Evolutionary conservation across 352 stramenopile species (phyloP).

Genomic region (Phytophthora tentaculata): DNA sequence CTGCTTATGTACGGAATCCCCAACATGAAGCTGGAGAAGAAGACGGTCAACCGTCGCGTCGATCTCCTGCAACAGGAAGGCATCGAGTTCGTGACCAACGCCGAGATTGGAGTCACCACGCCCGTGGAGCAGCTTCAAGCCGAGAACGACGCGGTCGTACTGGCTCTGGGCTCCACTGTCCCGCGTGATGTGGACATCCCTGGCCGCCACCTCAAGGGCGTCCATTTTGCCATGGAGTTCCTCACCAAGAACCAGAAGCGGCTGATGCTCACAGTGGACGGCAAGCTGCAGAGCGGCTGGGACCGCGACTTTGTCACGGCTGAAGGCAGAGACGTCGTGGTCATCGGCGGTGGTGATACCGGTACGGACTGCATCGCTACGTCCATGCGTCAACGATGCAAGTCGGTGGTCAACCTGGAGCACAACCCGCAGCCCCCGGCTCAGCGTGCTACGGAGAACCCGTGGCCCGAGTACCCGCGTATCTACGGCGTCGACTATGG

Average conservation of each 20-base stretch:
- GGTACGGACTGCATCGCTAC: conserved; percentile 99
- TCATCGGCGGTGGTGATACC: conserved; percentile 97
- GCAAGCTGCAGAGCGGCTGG: conserved; percentile 96
- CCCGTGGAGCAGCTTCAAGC: conserved; percentile 74
- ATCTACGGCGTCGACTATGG: conserved; percentile 98
- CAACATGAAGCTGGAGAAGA: conserved; percentile 99
- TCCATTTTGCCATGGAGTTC: conserved; percentile 98
- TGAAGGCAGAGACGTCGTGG: conserved; percentile 97
- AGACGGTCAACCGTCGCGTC: conserved; percentile 95
- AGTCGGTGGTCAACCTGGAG: conserved; percentile 97
- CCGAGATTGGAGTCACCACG: conserved; percentile 91
- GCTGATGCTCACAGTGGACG: conserved; percentile 94
- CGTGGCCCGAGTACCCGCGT: conserved; percentile 97
- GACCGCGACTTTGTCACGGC: conserved; percentile 95
- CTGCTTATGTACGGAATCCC: conserved; percentile 99
- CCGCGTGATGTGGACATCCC: conserved; percentile 93
- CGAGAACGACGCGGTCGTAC: conserved; percentile 93
- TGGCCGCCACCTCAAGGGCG: conserved; percentile 91
- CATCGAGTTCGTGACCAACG: conserved; percentile 97
- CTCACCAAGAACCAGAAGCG: conserved; percentile 98
- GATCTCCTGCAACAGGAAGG: conserved; percentile 95
- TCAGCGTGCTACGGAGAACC: conserved; percentile 93
- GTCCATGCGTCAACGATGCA: conserved; percentile 96
- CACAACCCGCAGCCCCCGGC: conserved; percentile 93
- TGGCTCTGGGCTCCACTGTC: conserved; percentile 95